These are phyloP conservation scores for Achaetomiella virescens DNA, from an alignment of 495 filamentous ascomycete species.

Conservation along the genomic window DNA sequence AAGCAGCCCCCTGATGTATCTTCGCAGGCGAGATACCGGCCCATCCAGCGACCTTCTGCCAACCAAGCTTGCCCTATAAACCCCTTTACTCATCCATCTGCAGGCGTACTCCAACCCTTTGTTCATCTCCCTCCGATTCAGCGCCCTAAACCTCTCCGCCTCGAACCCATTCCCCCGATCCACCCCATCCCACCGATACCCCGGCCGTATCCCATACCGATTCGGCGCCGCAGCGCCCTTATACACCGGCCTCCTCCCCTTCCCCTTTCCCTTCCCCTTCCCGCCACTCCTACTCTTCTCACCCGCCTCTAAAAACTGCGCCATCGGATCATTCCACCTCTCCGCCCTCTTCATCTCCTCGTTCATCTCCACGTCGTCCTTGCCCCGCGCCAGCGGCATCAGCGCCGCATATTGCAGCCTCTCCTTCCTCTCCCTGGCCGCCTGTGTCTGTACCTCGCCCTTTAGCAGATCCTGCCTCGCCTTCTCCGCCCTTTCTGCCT, in stretches of 20 bases:
- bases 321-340: slow-evolving; percentile 93
- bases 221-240: slow-evolving; percentile 77
- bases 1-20: too few species aligned
- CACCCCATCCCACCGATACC: slow-evolving; percentile 95
- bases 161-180: slow-evolving; percentile 94
- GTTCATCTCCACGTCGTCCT: slow-evolving; percentile 80
- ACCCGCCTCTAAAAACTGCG: slow-evolving; percentile 56
- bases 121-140: slow-evolving; percentile 66
- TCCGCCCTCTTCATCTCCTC: slow-evolving; percentile 65
- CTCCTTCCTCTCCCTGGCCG: slow-evolving; percentile 47
- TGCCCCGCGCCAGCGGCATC: slow-evolving; percentile 70
- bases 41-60: neutral
- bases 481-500: slow-evolving; percentile 57
- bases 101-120: slow-evolving; percentile 83
- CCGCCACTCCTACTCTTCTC: slow-evolving; percentile 28
- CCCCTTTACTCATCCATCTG: slow-evolving; percentile 73
- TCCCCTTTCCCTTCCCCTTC: slow-evolving; percentile 39
- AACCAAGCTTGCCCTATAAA: neutral
- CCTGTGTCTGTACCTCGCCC: slow-evolving; percentile 76
- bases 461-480: slow-evolving; percentile 59
- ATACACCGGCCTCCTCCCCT: slow-evolving; percentile 65
- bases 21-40: too few species aligned
- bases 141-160: slow-evolving; percentile 83
- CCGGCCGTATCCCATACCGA: slow-evolving; percentile 88
- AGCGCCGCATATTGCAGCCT: slow-evolving; percentile 68